Evolutionary conservation across 371 early-diverging fungal genomes (phyloP).

Genomic region (Mortierella sp.): DNA sequence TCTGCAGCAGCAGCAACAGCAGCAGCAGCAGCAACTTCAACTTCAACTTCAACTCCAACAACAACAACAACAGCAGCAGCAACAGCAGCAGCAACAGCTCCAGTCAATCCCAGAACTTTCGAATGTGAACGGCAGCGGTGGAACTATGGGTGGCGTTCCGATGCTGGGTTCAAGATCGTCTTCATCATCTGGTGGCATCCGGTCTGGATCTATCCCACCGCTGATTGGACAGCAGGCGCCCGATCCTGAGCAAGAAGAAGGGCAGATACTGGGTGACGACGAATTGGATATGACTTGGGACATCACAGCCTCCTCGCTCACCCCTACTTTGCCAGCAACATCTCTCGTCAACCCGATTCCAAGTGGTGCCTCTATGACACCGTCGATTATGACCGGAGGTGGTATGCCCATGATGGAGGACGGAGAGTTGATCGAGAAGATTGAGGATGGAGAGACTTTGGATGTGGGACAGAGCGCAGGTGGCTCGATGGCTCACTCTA

Average conservation of each 20-base stretch:
- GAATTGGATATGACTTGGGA: slow-evolving; percentile 39
- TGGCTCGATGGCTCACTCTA: background rate
- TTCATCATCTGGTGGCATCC: slow-evolving; percentile 10
- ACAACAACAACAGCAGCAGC: background rate
- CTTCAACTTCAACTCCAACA: background rate
- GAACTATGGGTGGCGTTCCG: slow-evolving; percentile 27
- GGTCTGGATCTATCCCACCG: slow-evolving; percentile 37
- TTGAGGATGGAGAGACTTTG: slow-evolving; percentile 3
- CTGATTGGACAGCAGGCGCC: slow-evolving; percentile 32
- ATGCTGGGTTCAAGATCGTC: slow-evolving; percentile 30
- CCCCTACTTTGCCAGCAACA: slow-evolving; percentile 3
- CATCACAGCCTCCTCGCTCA: slow-evolving; percentile 22
- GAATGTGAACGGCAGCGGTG: background rate
- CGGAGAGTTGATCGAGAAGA: slow-evolving; percentile 29
- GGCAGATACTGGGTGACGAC: slow-evolving; percentile 43
- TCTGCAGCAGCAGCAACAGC: slow-evolving; percentile 10
- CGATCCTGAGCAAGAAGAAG: slow-evolving; percentile 47
- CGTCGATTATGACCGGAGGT: background rate
- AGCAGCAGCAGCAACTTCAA: background rate
- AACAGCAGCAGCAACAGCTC: background rate
- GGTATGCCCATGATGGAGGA: slow-evolving; percentile 16
- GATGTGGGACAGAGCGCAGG: background rate
- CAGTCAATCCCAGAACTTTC: background rate
- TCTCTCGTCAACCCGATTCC: background rate
- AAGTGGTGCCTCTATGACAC: background rate